These are phyloP conservation scores for Cladosporium phlei DNA, from an alignment of 2,329 filamentous ascomycete species.

Conservation along the genomic window DNA sequence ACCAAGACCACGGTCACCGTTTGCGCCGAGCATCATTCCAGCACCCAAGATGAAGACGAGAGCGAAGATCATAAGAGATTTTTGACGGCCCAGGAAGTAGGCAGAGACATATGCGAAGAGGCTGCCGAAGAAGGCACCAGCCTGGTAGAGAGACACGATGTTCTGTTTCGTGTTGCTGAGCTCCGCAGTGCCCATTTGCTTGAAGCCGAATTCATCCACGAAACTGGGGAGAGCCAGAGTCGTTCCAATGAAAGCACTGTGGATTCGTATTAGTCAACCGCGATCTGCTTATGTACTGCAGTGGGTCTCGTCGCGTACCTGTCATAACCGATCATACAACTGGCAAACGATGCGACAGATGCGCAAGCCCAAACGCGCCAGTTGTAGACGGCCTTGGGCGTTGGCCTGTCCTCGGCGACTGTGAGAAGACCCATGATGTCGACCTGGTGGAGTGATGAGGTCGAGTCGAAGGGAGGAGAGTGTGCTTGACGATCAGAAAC, in stretches of 20 bases:
- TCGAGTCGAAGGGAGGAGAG: slow-evolving; percentile 3
- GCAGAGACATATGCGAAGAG: slow-evolving; percentile 62
- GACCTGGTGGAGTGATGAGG: not conserved
- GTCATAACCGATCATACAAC: slow-evolving; percentile 60
- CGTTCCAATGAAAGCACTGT: slow-evolving; percentile 27
- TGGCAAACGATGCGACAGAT: slow-evolving; percentile 51
- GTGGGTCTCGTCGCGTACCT: too few relatives aligned
- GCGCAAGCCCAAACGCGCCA: slow-evolving; percentile 55
- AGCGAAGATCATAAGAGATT: slow-evolving; percentile 58
- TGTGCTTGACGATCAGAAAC: slow-evolving; percentile 2
- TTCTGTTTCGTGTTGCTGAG: slow-evolving; percentile 63
- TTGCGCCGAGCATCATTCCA: slow-evolving; percentile 66
- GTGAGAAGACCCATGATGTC: slow-evolving; percentile 34
- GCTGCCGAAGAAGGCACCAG: slow-evolving; percentile 78
- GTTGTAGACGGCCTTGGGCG: slow-evolving; percentile 55
- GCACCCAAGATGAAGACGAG: slow-evolving; percentile 65
- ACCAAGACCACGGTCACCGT: slow-evolving; percentile 57
- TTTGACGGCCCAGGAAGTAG: slow-evolving; percentile 63
- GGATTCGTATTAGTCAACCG: too few relatives aligned
- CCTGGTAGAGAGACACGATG: slow-evolving; percentile 77
- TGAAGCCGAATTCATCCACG: slow-evolving; percentile 62
- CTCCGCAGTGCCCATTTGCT: slow-evolving; percentile 41
- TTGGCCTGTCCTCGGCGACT: slow-evolving; percentile 43
- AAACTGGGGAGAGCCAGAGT: slow-evolving; percentile 69
- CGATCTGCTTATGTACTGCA: too few relatives aligned